Evolutionary conservation across 352 stramenopile genomes (phyloP), one percentile per base, ranked within the genome.

Genomic region (Pseudoperonospora humuli): DNA sequence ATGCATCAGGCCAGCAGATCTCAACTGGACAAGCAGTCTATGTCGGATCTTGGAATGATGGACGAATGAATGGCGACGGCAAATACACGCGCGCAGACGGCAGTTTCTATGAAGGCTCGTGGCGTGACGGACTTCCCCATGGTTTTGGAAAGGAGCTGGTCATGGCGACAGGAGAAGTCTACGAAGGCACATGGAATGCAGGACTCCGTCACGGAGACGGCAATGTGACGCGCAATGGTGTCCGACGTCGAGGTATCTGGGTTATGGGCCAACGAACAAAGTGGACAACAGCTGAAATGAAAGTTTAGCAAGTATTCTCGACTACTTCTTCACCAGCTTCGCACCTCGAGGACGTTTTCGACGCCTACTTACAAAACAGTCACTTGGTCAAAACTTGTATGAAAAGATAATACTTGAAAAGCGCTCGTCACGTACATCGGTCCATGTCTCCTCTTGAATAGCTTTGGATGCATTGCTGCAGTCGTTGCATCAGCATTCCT

Each of bases 101-200:
- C 11, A 70, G 67, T 18, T 84, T 80, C 50, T 86, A 86, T 37
- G 68, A 87, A 32, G 75, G 75, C 23, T 56, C 54, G 27, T 86
- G 75, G 75, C 43, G 73, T 17, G 59, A 87, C 18, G 75, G 75
- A 1, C 54, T 86, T 23, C 50, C 51, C 9, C 67, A 87, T 20
- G 75, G 75, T 15, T 54, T 70, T 2, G 75, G 73, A 2, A 81
- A 75, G 15, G 75, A 83, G 26, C 40, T 79, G 14, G 24, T 59
- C n/a, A 38, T 70, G 19, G 34, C 34, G 8, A 67, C 47, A 0
- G 50, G 61, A 1, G 70, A 87, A 25, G 45, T 84, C 4, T 87
- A 76, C 40, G 73, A 87, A 52, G 75, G 75, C 0, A 64, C 57
- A 3, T 87, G 75, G 76, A 55, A 66, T 13, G 42, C 63, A 14